Evolutionary conservation across 345 rosid species (phyloP).

Genomic region (Melastoma malabathricum): DNA sequence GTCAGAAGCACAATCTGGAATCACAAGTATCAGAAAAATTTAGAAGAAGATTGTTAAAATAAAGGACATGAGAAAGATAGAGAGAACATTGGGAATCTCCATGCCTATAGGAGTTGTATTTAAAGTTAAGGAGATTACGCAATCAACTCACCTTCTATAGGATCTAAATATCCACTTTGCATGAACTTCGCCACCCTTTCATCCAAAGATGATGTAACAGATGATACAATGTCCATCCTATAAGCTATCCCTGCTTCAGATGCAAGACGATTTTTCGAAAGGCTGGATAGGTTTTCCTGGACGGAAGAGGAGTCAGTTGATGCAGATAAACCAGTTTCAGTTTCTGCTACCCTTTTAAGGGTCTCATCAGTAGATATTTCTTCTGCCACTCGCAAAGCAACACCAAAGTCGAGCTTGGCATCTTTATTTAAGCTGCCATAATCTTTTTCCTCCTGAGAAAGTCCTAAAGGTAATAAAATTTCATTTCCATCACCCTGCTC

Average conservation of each 20-base stretch:
- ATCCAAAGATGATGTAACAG: conserved; percentile 27
- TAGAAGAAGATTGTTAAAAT: too few relatives aligned
- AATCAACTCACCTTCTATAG: conserved; percentile 32
- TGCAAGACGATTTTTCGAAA: too few relatives aligned
- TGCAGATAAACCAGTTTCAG: not conserved
- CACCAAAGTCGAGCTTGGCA: conserved; percentile 1
- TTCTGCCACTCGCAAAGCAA: conserved; percentile 2
- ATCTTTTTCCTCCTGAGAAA: not conserved
- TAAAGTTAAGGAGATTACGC: not conserved
- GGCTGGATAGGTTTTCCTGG: too few relatives aligned
- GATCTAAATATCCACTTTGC: conserved; percentile 55
- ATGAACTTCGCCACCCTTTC: conserved; percentile 51
- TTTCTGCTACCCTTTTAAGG: conserved; percentile 7
- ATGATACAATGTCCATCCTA: conserved; percentile 6
- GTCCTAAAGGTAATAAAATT: conserved; percentile 2
- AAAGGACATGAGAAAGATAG: too few relatives aligned
- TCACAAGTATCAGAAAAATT: too few relatives aligned
- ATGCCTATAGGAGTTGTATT: not conserved
- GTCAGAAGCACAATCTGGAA: too few relatives aligned
- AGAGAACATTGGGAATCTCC: not conserved
- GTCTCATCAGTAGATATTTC: conserved; percentile 13
- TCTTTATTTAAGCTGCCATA: not conserved
- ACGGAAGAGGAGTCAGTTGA: too few relatives aligned
- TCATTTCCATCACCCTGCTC: not conserved
- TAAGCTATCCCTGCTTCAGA: too few relatives aligned